Base-by-base conservation (phyloP, 306 rosid species). In the Gleditsia sinensis region DNA sequence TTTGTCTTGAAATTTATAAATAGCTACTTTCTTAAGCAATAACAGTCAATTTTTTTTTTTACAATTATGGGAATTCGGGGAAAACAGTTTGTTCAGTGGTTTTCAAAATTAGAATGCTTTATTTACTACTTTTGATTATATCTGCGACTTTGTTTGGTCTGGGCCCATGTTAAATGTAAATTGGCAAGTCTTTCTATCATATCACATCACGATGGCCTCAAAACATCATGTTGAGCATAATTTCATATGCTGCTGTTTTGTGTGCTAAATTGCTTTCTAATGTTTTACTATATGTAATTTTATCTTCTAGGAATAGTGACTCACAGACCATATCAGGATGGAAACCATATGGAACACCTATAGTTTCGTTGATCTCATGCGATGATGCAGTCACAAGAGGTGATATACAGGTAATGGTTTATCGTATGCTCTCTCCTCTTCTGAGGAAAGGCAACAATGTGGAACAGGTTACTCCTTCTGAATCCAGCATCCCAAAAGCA, bases 261-360 rank as follows among this genome's bases (percentile, higher is more conserved):
- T 43, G 16, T 70, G 68, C 64, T 76, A 54, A 13, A 27, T 60
- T 40, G 65, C 51, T 69, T 77, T 25, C 53, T 63, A 61, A 80
- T 36, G 32, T 53, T 57, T 28, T 72, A 24, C 50, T 61, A 28
- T 33, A 12, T 55, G 39, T 71, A 36, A 59, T 71, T 59, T 71
- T 74, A 32, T 80, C 57, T 55, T 12, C 58, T 77, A 93, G 97
- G 88, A 77, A 73, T 43, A 86, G 86, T 58, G 88, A 85, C 80
- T 81, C 88, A 1, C 91, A 83, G 49, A 61, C 75, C 46, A 59
- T 81, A 43, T 93, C 98, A 19, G 98, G 97, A 68, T 93, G 97
- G 95, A 83, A 86, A 77, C 90, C 95, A 2, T 90, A 65, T 71
- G 97, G 96, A 88, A 81, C 88, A 50, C 99, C 99, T 69, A 83